Base-by-base conservation (phyloP, 1,284 basidiomycete species). In the Singerocomus inundabilis region DNA sequence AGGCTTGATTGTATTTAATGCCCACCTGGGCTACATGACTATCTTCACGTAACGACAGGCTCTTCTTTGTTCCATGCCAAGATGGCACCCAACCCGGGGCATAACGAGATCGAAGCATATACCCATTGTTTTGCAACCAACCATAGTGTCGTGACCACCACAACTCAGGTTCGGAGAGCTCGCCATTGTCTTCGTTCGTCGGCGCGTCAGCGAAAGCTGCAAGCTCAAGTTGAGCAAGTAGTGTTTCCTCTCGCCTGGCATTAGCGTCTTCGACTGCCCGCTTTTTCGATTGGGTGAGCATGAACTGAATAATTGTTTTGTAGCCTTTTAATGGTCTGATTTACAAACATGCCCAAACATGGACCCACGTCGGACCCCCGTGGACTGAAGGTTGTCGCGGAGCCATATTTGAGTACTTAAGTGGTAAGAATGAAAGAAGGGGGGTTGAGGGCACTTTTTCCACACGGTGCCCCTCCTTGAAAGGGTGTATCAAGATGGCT, bases 61-160 rank as follows among this genome's bases (percentile, higher is more conserved):
- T 18, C 9, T 54, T 55, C 2, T 54, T 52, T 2, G 52, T 54
- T 30, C 47, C 54, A 28, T 50, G 36, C 70, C 70, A 73, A 6
- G 71, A 71, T 1, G 72, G 64, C 2, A 54, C 42, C 69, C 71
- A 73, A 21, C 61, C 67, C 7, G 71, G 67, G 8, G 60, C 48
- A 46, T 69, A 72, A 2, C 72, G 59, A 5, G 62, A 57, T 3
- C 72, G 65, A 13, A 75, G 63, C 26, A 62, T 46, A 40, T 73
- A 73, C 5, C 73, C 72, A n/a, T 18, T 49, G 2, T 58, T 57
- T 43, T 64, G 56, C 2, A 73, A 48, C 67, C 67, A 74, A 13
- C 39, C 31, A 15, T 64, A 64, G n/a, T 62, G 68, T 30, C 54
- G 39, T 6, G 53, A 36, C 70, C 71, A 73, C 53, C 61, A 72